Evolutionary conservation across 805 yeast species (phyloP).

Genomic region (Starmerella powellii): DNA sequence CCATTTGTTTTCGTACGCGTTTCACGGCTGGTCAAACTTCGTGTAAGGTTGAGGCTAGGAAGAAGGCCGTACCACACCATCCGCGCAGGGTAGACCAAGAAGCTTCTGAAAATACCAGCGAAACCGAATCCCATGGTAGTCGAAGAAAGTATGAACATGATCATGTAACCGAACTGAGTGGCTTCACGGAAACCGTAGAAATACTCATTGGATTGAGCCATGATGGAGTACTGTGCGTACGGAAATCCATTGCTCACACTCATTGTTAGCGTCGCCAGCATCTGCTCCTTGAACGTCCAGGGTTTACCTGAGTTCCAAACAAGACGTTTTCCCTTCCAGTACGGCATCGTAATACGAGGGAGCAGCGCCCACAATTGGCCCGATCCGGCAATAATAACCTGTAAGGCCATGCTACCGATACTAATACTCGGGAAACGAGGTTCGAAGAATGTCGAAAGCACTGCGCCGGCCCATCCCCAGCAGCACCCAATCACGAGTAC

Average conservation of each 20-base stretch:
- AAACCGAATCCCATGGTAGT: constrained; percentile 56
- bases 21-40: constrained; percentile 35
- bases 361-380: constrained; percentile 35
- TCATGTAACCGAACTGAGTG: constrained; percentile 39
- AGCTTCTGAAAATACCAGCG: constrained; percentile 51
- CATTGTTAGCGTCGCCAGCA: constrained; percentile 40
- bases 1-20: constrained; percentile 39
- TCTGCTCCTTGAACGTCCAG: constrained; percentile 54
- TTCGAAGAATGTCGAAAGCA: constrained; percentile 47
- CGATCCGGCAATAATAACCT: constrained; percentile 47
- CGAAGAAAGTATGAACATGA: constrained; percentile 41
- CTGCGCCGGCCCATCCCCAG: constrained; percentile 44
- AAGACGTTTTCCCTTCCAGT: constrained; percentile 3
- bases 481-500: constrained; percentile 39
- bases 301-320: constrained; percentile 44
- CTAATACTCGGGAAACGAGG: constrained; percentile 44
- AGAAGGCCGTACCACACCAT: constrained; percentile 44
- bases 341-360: constrained; percentile 6
- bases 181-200: constrained; percentile 27
- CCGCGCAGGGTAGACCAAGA: constrained; percentile 41
- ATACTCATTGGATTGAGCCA: constrained; percentile 24
- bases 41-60: constrained; percentile 38
- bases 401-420: constrained; percentile 42
- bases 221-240: constrained; percentile 25
- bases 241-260: constrained; percentile 19